Conservation (phyloP, 306 rosid genomes). For the Corylus heterophylla region DNA sequence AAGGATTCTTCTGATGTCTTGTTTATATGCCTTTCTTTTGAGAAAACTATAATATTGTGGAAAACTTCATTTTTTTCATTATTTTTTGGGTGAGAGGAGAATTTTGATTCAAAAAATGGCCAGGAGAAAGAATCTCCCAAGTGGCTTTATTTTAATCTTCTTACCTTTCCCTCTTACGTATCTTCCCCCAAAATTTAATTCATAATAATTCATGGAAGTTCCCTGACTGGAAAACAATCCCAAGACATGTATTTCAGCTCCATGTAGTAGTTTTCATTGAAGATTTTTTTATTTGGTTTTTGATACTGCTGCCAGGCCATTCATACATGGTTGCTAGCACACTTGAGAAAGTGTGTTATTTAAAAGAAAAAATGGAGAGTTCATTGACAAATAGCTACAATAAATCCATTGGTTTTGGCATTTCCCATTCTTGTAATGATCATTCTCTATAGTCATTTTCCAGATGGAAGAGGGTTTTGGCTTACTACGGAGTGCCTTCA, state of each 20-base stretch:
- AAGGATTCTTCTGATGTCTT: neutral
- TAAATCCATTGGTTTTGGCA: constrained; percentile 23
- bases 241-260: neutral
- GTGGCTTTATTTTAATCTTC: neutral
- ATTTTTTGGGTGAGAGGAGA: neutral
- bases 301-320: constrained; percentile 6
- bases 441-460: constrained; percentile 30
- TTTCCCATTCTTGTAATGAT: constrained; percentile 12
- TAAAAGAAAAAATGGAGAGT: constrained; percentile 14
- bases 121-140: neutral
- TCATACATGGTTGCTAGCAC: neutral
- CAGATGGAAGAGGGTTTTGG: constrained; percentile 80
- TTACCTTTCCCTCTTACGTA: neutral
- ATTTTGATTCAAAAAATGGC: neutral
- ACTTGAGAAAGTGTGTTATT: neutral
- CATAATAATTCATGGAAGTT: neutral
- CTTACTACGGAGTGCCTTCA: constrained; percentile 62
- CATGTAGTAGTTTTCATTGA: neutral
- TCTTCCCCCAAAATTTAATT: neutral
- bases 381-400: neutral
- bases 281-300: constrained; percentile 11
- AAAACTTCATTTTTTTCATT: neutral
- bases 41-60: neutral
- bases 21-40: neutral
- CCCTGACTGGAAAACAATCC: neutral